Percentiles rank a stretch among this genome's conserved stretches.
phyloP scores from a whole-genome alignment of 345 rosid genomes.

The Citrus sinensis region DNA sequence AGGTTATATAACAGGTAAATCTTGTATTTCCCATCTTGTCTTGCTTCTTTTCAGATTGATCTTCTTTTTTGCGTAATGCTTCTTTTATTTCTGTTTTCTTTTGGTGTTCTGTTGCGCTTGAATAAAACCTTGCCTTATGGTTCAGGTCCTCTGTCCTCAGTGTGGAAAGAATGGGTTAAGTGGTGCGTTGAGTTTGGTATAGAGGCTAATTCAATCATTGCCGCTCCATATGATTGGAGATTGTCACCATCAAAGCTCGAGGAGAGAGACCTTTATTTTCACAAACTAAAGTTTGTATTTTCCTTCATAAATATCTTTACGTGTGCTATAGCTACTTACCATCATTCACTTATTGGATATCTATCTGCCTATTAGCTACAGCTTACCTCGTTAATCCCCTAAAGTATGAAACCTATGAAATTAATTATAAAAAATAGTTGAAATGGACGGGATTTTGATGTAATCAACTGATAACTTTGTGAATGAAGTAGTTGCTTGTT shows the following conservation, averaged over 20 bases:
- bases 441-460: background rate
- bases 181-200: conserved; percentile 98
- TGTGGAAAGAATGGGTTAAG: conserved; percentile 99
- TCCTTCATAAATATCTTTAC: background rate
- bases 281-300: conserved; percentile 81
- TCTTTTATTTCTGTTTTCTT: conserved; percentile 3
- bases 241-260: conserved; percentile 90
- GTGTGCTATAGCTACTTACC: background rate
- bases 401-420: background rate
- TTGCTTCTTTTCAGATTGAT: background rate
- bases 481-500: background rate
- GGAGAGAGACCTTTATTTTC: conserved; percentile 97
- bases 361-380: background rate
- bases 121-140: conserved; percentile 10
- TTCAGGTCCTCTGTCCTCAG: conserved; percentile 93
- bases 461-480: background rate
- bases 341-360: background rate
- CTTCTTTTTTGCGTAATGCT: background rate
- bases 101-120: conserved; percentile 2
- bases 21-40: background rate
- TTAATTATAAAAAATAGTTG: background rate
- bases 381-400: background rate
- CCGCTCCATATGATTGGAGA: conserved; percentile 99
- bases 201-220: conserved; percentile 89
- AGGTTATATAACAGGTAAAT: conserved; percentile 80